phyloP scores from a whole-genome alignment of 169 alveolate species.

The Plasmodium fragile region DNA sequence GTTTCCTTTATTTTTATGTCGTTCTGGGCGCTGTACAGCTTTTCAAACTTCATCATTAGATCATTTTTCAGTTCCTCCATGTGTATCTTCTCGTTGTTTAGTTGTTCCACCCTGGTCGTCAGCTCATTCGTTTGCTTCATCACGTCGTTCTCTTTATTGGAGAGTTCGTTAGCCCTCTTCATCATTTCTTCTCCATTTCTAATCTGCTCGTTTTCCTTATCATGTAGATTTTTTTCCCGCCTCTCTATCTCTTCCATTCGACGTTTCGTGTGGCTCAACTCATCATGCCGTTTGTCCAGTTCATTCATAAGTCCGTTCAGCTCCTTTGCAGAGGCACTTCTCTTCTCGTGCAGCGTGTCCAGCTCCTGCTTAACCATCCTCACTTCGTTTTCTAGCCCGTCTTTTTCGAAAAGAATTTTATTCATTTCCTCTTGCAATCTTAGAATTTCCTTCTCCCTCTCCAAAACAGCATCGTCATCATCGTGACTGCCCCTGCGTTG shows the following conservation, averaged over 20 bases:
- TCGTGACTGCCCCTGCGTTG: neutral
- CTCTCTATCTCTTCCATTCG: constrained; percentile 16
- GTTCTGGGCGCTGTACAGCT: constrained; percentile 52
- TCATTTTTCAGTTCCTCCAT: constrained; percentile 67
- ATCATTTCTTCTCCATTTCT: constrained; percentile 32
- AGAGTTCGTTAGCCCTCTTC: constrained; percentile 15
- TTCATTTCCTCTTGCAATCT: constrained; percentile 23
- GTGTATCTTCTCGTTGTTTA: constrained; percentile 30
- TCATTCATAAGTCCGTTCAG: constrained; percentile 17
- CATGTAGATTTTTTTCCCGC: constrained; percentile 13
- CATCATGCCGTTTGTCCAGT: constrained; percentile 2
- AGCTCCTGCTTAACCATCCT: constrained; percentile 13
- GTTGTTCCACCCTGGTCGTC: constrained; percentile 15
- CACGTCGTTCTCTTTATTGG: constrained; percentile 16
- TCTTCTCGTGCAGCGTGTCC: constrained; percentile 22
- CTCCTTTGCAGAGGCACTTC: constrained; percentile 13
- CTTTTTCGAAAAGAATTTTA: constrained; percentile 11
- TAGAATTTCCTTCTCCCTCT: neutral
- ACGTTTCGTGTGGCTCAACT: neutral
- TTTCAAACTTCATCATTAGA: constrained; percentile 41
- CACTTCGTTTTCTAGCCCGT: constrained; percentile 2
- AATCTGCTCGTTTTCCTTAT: constrained; percentile 34
- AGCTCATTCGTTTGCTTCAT: constrained; percentile 25
- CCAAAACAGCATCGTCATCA: neutral
- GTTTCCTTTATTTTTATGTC: constrained; percentile 70